Evolutionary conservation across 768 basidiomycete species (phyloP).

Genomic region (Phanerochaete carnosa): DNA sequence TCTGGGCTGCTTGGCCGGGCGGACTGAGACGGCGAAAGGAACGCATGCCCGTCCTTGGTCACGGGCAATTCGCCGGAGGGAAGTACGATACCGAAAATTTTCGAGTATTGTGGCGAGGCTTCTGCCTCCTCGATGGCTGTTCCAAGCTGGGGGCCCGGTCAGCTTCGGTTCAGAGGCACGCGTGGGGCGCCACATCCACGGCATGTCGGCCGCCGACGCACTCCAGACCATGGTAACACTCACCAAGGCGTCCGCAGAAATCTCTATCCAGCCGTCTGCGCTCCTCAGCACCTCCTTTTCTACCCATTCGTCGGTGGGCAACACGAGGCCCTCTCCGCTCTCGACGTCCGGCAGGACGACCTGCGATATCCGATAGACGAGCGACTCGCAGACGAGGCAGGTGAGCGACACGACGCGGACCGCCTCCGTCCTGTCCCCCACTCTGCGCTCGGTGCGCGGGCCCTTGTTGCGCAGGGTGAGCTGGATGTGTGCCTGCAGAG

Average conservation of each 20-base stretch:
- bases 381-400: slow-evolving; percentile 64
- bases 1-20: slow-evolving; percentile 1
- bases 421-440: slow-evolving; percentile 13
- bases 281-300: slow-evolving; percentile 71
- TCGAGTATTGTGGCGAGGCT: slow-evolving; percentile 34
- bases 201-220: background rate
- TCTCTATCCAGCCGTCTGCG: slow-evolving; percentile 69
- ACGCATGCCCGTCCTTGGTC: background rate
- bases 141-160: background rate
- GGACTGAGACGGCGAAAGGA: slow-evolving; percentile 9
- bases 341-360: slow-evolving; percentile 54
- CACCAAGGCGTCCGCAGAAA: slow-evolving; percentile 64
- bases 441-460: slow-evolving; percentile 17
- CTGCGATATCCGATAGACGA: slow-evolving; percentile 69
- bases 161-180: background rate
- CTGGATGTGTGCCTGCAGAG: slow-evolving; percentile 58
- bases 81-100: slow-evolving; percentile 25
- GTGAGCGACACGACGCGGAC: slow-evolving; percentile 62
- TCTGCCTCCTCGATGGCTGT: slow-evolving; percentile 21
- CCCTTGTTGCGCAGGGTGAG: slow-evolving; percentile 63
- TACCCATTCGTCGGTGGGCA: slow-evolving; percentile 74
- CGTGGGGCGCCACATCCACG: background rate
- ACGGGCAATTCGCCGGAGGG: slow-evolving; percentile 13
- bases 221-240: slow-evolving; percentile 30
- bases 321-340: slow-evolving; percentile 56